These are phyloP conservation scores for Fraxinus quadrangulata DNA, from an alignment of 257 asterid genomes.

Conservation along the genomic window DNA sequence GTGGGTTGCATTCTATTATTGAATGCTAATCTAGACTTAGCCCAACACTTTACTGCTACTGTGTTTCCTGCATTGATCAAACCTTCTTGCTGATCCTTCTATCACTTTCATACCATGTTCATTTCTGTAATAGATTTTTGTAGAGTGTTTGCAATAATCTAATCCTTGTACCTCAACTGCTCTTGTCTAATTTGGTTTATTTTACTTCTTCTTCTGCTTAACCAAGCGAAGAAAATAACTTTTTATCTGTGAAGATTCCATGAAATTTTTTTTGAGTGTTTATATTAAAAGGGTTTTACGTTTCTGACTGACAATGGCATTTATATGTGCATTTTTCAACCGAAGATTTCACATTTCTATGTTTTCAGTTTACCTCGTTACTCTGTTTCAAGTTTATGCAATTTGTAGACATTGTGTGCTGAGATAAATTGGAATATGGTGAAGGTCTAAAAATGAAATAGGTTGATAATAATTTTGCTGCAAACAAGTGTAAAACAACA, in stretches of 20 bases:
- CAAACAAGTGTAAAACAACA: neutral
- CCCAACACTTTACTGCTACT: constrained; percentile 34
- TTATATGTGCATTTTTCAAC: neutral
- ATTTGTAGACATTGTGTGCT: neutral
- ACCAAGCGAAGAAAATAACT: neutral
- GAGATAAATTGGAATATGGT: neutral
- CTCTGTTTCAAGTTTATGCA: neutral
- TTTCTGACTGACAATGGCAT: neutral
- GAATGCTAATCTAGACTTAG: constrained; percentile 43
- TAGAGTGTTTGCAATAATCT: neutral
- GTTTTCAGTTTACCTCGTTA: neutral
- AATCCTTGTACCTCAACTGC: neutral
- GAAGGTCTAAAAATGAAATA: neutral
- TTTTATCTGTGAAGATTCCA: neutral
- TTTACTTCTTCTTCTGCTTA: neutral
- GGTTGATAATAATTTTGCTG: neutral
- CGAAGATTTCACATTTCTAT: neutral
- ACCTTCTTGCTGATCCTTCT: constrained; percentile 47
- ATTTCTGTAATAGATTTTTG: neutral
- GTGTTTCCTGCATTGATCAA: constrained; percentile 38
- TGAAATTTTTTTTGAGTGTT: neutral
- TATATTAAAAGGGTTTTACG: neutral
- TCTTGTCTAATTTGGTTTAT: neutral
- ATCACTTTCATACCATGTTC: neutral
- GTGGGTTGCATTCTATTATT: constrained; percentile 43